Conservation (phyloP, 2,329 filamentous ascomycete species). For the Microcera coccophila region DNA sequence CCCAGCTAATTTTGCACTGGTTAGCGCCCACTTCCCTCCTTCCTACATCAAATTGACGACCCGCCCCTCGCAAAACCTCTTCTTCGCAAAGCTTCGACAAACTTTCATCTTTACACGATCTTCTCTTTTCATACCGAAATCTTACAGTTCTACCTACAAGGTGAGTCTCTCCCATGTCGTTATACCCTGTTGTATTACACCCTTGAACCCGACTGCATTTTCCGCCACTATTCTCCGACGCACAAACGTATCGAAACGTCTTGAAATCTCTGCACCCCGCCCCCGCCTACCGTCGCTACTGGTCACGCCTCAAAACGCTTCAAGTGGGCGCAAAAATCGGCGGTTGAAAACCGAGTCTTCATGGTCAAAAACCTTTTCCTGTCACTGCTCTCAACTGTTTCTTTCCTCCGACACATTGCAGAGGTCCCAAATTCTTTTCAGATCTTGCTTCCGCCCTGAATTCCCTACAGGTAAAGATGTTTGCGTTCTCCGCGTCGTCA, state of each 20-base stretch:
- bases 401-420: not conserved
- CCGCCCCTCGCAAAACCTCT: conserved; percentile 25
- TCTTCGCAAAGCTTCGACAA: conserved; percentile 12
- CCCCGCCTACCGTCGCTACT: conserved; percentile 28
- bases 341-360: not conserved
- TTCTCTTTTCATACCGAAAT: no score
- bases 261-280: conserved; percentile 30
- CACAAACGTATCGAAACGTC: conserved; percentile 1
- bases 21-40: not conserved
- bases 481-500: no score
- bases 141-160: not conserved
- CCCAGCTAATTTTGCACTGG: conserved; percentile 8
- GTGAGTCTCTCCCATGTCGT: not conserved
- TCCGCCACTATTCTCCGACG: not conserved
- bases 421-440: no score
- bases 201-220: no score
- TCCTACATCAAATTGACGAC: conserved; percentile 18
- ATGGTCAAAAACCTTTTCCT: not conserved
- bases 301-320: not conserved
- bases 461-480: no score
- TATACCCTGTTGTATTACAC: no score
- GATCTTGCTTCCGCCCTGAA: no score
- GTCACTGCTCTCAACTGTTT: not conserved
- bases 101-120: no score
- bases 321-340: conserved; percentile 11